Conservation (phyloP, 164 flowering plant genomes). For the Kingdonia uniflora region DNA sequence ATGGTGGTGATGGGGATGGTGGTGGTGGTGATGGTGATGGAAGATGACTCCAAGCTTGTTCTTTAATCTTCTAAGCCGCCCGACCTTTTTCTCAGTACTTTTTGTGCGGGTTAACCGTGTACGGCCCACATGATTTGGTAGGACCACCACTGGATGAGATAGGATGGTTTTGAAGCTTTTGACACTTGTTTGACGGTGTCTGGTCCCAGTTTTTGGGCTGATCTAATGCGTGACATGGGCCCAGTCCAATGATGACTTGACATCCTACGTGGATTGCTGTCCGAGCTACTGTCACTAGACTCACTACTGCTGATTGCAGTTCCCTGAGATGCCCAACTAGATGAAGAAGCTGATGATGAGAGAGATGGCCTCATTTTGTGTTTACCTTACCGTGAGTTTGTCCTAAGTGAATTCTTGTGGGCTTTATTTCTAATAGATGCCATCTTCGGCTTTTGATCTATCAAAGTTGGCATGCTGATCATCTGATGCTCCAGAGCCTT, state of each 20-base stretch:
- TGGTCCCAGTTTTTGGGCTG: not conserved
- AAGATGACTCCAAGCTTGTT: constrained; percentile 46
- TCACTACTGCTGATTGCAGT: constrained; percentile 8
- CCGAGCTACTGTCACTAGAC: not conserved
- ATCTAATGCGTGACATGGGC: not conserved
- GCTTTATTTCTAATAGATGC: not conserved
- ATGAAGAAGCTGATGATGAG: constrained; percentile 12
- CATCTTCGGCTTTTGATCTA: not conserved
- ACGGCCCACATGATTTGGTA: constrained; percentile 1
- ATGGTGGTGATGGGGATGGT: constrained; percentile 41
- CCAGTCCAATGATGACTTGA: not conserved
- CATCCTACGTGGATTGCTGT: constrained; percentile 5
- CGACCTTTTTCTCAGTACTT: constrained; percentile 11
- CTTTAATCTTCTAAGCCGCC: constrained; percentile 33
- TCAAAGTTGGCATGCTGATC: not conserved
- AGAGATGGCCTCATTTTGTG: constrained; percentile 5
- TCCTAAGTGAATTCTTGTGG: not conserved
- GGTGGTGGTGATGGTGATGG: constrained; percentile 64
- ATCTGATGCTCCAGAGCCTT: not conserved
- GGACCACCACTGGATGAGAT: too few relatives aligned
- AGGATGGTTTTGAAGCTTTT: not conserved
- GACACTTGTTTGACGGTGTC: not conserved
- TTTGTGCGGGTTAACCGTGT: not conserved
- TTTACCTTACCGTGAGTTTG: constrained; percentile 3
- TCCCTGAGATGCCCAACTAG: constrained; percentile 18